phyloP scores from a whole-genome alignment of 2,329 filamentous ascomycete species.

The Venturia aucupariae region DNA sequence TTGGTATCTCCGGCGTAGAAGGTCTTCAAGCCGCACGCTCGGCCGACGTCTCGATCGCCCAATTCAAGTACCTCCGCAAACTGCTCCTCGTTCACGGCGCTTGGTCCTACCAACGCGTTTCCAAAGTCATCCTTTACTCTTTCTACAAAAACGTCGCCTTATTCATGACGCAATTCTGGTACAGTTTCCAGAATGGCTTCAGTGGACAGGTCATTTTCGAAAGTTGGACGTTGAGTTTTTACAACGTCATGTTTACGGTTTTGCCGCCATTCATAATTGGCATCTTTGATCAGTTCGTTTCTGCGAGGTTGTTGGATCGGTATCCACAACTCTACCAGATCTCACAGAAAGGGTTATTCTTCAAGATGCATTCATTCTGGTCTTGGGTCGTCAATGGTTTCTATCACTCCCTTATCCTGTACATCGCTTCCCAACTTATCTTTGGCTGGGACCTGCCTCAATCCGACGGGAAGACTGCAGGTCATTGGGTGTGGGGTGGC shows the following conservation, averaged over 20 bases:
- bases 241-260: slow-evolving; percentile 97
- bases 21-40: slow-evolving; percentile 93
- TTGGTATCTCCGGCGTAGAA: slow-evolving; percentile 94
- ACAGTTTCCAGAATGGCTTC: slow-evolving; percentile 96
- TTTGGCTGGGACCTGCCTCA: slow-evolving; percentile 74
- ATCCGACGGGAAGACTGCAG: slow-evolving; percentile 68
- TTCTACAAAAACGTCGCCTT: slow-evolving; percentile 99
- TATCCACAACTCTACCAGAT: slow-evolving; percentile 94
- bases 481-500: slow-evolving; percentile 97
- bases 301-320: slow-evolving; percentile 81
- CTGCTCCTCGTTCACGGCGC: slow-evolving; percentile 88
- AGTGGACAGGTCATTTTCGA: slow-evolving; percentile 97
- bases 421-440: slow-evolving; percentile 72
- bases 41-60: slow-evolving; percentile 89
- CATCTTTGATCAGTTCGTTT: slow-evolving; percentile 96
- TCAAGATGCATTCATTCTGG: slow-evolving; percentile 84
- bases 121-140: slow-evolving; percentile 94
- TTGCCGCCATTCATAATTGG: slow-evolving; percentile 88
- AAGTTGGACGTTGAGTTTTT: slow-evolving; percentile 98
- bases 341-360: slow-evolving; percentile 87
- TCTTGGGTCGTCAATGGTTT: slow-evolving; percentile 91
- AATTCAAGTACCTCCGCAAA: slow-evolving; percentile 93
- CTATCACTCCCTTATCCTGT: slow-evolving; percentile 91
- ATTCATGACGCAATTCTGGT: slow-evolving; percentile 99
- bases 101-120: slow-evolving; percentile 96